These are phyloP conservation scores for Boletus rubropictus DNA, from an alignment of 768 basidiomycete genomes.

Conservation along the genomic window DNA sequence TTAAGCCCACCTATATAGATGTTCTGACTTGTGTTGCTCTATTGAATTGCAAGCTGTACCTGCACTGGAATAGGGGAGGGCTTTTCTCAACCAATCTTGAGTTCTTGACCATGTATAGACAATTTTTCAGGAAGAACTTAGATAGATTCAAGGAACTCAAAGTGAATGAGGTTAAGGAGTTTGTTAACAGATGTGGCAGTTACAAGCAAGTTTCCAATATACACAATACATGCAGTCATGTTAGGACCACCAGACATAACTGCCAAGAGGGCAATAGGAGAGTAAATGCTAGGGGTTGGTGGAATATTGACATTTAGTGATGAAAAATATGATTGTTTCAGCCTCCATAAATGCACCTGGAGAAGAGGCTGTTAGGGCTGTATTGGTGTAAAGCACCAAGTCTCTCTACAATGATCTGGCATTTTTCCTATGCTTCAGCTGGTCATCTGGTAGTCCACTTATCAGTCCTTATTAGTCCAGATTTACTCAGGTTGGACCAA, in stretches of 20 bases:
- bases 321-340: conserved; percentile 50
- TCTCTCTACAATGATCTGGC: too few relatives aligned
- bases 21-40: conserved; percentile 90
- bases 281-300: conserved; percentile 66
- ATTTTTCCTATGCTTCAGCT: too few relatives aligned
- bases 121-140: conserved; percentile 94
- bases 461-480: too few relatives aligned
- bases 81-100: conserved; percentile 99
- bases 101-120: conserved; percentile 87
- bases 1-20: conserved; percentile 95
- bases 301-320: conserved; percentile 65
- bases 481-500: too few relatives aligned
- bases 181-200: conserved; percentile 98
- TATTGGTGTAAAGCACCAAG: too few relatives aligned
- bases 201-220: conserved; percentile 92
- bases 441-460: too few relatives aligned
- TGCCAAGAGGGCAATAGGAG: conserved; percentile 74
- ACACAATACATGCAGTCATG: conserved; percentile 81
- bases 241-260: conserved; percentile 58
- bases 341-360: too few relatives aligned
- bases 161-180: conserved; percentile 94
- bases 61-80: conserved; percentile 81
- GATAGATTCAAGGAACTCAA: conserved; percentile 92
- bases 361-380: too few relatives aligned
- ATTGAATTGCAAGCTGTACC: conserved; percentile 82